Conservation (phyloP, 148 eudicot species). For the Fagopyrum homotropicum region DNA sequence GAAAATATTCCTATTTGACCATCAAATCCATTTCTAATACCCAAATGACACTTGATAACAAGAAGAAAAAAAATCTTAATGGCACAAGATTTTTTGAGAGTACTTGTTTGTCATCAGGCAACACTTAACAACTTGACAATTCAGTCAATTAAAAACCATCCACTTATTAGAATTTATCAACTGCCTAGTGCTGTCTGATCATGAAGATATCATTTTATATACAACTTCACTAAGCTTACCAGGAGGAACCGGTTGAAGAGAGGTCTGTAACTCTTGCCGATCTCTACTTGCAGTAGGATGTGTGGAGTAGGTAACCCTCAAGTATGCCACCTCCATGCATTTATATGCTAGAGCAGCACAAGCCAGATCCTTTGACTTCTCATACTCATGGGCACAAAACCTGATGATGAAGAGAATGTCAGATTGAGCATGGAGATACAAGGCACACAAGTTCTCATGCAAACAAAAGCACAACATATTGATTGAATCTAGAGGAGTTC, state of each 20-base stretch:
- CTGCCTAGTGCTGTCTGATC: neutral
- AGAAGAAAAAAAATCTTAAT: too few species aligned
- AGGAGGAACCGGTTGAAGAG: slow-evolving; percentile 64
- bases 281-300: slow-evolving; percentile 61
- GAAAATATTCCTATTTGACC: too few species aligned
- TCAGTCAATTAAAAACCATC: neutral
- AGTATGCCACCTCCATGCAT: slow-evolving; percentile 79
- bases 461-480: neutral
- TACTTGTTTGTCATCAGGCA: too few species aligned
- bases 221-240: slow-evolving; percentile 33
- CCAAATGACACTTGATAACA: too few species aligned
- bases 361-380: slow-evolving; percentile 80
- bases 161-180: neutral
- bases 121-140: too few species aligned
- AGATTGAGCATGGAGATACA: neutral
- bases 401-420: slow-evolving; percentile 21
- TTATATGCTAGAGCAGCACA: slow-evolving; percentile 97
- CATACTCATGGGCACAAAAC: slow-evolving; percentile 90
- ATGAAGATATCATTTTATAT: neutral
- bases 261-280: slow-evolving; percentile 62
- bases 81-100: too few species aligned
- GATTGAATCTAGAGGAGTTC: neutral
- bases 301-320: slow-evolving; percentile 73
- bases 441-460: neutral
- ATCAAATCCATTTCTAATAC: too few species aligned